A percentile compares a stretch with the other conserved stretches of the same genome.
Conservation (phyloP, 1,139 yeast species). For the Debaryomycetaceae sp. region DNA sequence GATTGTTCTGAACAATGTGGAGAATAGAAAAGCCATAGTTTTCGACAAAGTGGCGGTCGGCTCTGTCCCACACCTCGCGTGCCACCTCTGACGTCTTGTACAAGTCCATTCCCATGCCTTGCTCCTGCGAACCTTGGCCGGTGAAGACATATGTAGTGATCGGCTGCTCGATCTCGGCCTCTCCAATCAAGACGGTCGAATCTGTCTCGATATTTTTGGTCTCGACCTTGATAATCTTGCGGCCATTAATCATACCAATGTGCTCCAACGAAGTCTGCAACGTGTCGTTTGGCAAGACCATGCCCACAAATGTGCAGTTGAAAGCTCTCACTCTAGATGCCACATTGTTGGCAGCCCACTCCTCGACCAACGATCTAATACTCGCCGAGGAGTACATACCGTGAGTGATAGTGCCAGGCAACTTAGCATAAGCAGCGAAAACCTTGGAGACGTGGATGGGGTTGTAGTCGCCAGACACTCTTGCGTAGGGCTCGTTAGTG, state of each 20-base stretch:
- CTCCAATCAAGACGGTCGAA: constrained; percentile 73
- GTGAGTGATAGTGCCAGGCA: constrained; percentile 97
- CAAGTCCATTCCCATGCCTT: constrained; percentile 99
- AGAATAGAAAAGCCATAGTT: constrained; percentile 96
- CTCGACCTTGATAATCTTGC: constrained; percentile 91
- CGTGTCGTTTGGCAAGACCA: constrained; percentile 94
- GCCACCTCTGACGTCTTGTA: constrained; percentile 89
- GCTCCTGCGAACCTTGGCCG: constrained; percentile 99
- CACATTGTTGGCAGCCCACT: constrained; percentile 97
- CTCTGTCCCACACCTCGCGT: constrained; percentile 93
- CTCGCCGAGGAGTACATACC: constrained; percentile 98
- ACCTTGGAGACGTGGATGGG: constrained; percentile 97
- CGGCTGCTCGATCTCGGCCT: constrained; percentile 98
- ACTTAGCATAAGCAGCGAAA: constrained; percentile 82
- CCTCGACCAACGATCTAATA: constrained; percentile 89
- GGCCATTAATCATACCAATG: constrained; percentile 97
- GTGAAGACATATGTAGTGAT: constrained; percentile 94
- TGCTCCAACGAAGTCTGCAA: constrained; percentile 86
- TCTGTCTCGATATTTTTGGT: constrained; percentile 75
- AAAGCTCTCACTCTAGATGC: constrained; percentile 94
- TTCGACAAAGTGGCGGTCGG: constrained; percentile 83
- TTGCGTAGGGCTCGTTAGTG: constrained; percentile 91
- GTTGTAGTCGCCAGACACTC: constrained; percentile 95
- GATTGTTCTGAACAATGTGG: constrained; percentile 92
- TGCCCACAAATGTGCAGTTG: constrained; percentile 83